A percentile compares a stretch with the other conserved stretches of the same genome.
phyloP scores from a whole-genome alignment of 2,329 filamentous ascomycete species.

The Ophiostoma populinum region DNA sequence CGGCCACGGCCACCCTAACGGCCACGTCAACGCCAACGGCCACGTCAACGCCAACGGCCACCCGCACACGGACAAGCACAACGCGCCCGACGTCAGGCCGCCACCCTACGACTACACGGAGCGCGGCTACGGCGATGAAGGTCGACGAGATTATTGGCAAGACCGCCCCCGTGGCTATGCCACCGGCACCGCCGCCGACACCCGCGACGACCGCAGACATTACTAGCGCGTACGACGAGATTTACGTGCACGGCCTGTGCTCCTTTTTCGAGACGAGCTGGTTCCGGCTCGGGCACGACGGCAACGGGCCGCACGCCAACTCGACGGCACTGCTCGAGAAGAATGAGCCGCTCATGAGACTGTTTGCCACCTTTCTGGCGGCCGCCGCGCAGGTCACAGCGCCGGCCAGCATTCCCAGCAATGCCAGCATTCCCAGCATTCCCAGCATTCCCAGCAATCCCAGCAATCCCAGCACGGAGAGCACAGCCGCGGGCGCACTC shows the following conservation, averaged over 20 bases:
- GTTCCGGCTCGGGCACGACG: conserved; percentile 48
- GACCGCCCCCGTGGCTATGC: conserved; percentile 40
- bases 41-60: not conserved
- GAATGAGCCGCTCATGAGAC: conserved; percentile 42
- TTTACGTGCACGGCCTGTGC: conserved; percentile 57
- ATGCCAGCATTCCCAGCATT: too few species aligned
- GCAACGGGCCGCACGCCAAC: conserved; percentile 23
- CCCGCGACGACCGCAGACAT: conserved; percentile 45
- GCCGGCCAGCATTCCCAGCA: too few species aligned
- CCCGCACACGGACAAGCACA: not conserved
- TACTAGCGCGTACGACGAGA: conserved; percentile 52
- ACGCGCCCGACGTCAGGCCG: not conserved
- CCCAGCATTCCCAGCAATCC: too few species aligned
- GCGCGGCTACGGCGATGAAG: conserved; percentile 37
- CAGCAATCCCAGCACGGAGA: too few species aligned
- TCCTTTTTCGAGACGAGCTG: conserved; percentile 68
- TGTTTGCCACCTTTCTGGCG: conserved; percentile 48
- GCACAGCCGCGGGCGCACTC: too few species aligned
- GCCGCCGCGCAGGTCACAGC: conserved; percentile 32
- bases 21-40: not conserved
- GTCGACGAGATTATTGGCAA: conserved; percentile 54
- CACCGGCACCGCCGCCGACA: conserved; percentile 33
- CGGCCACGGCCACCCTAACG: too few species aligned
- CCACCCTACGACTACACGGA: conserved; percentile 13
- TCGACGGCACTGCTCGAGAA: conserved; percentile 28